Evolutionary conservation across 140 eudicot species (phyloP).

Genomic region (Bidens hawaiensis): DNA sequence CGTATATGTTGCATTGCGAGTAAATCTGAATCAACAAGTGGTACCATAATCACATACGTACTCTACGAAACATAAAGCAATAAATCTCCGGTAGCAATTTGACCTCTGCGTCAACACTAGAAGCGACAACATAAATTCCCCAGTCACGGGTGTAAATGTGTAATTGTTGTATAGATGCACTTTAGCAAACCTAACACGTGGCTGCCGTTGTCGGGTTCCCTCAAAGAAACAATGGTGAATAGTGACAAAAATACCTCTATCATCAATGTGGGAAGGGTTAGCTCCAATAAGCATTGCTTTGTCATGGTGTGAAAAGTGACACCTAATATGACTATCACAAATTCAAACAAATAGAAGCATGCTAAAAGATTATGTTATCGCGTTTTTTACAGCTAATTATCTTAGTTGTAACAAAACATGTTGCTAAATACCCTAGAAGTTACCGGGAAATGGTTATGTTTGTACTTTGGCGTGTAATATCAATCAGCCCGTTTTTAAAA

Average conservation of each 20-base stretch:
- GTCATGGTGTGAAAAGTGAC: too few species aligned
- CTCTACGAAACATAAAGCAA: background rate
- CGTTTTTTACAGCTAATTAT: background rate
- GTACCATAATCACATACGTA: too few species aligned
- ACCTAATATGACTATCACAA: slow-evolving; percentile 53
- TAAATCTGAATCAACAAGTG: too few species aligned
- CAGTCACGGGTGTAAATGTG: slow-evolving; percentile 83
- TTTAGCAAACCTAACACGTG: slow-evolving; percentile 88
- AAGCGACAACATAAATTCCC: slow-evolving; percentile 88
- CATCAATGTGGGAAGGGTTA: slow-evolving; percentile 66
- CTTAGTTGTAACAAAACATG: background rate
- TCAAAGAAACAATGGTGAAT: slow-evolving; percentile 87
- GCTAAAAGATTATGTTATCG: background rate
- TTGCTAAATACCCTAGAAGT: background rate
- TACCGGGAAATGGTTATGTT: slow-evolving; percentile 84
- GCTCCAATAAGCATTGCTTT: slow-evolving; percentile 88
- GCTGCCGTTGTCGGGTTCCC: slow-evolving; percentile 89
- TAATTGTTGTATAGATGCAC: slow-evolving; percentile 95
- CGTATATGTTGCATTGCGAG: too few species aligned
- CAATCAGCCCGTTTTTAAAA: slow-evolving; percentile 79
- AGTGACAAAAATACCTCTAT: slow-evolving; percentile 75
- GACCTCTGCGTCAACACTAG: slow-evolving; percentile 96
- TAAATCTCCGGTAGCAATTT: background rate
- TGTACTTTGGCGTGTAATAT: too few species aligned
- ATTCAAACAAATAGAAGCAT: slow-evolving; percentile 2